Base-by-base conservation (phyloP, 2,329 filamentous ascomycete genomes). In the Phialophora chinensis region DNA sequence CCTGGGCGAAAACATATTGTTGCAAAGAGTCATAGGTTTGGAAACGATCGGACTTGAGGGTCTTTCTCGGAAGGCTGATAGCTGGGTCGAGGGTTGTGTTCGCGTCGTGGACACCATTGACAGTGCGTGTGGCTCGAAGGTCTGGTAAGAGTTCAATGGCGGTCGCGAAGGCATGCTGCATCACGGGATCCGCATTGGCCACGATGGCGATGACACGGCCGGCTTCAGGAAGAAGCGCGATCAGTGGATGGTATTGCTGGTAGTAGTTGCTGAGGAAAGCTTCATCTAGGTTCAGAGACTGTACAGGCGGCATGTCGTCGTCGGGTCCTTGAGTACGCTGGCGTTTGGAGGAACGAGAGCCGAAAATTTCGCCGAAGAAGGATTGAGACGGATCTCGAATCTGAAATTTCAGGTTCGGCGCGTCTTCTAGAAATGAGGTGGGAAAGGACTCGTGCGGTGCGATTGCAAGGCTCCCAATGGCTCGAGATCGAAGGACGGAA, bases 391-490 rank as follows among this genome's bases (percentile, higher is more conserved):
- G 44, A 27, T 63, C 52, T 50, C 33, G 52, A 47, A 25, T 27
- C 50, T 68, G 17, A 42, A 53, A 7, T 31, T 54, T 59, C 33
- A 63, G 17, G 47, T 52, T 61, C 7, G n/a, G n/a, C 33, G 63
- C 62, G 29, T 62, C 63, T 11, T 65, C 57, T 33, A 64, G 55
- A 27, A 61, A 20, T 11, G 61, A 25, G 35, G 56, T 49, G 14
- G 69, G 56, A 53, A 67, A 52, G 7, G 58, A 33, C 50, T 73
- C 70, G 62, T 74, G 70, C 12, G 72, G 72, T 11, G 71, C 70
- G 56, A 74, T 66, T 54, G 69, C 67, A 38, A 74, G 62, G 53
- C 70, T 73, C 11, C 59, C 63, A 29, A 60, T 59, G 17, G 66
- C 64, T 38, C 71, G 66, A n/a, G 65, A 44, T 25, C 62, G 62